A percentile compares a stretch with the other conserved stretches of the same genome.
Evolutionary conservation across 129 eudicot species (phyloP).

Genomic region (Flaveria brownii): DNA sequence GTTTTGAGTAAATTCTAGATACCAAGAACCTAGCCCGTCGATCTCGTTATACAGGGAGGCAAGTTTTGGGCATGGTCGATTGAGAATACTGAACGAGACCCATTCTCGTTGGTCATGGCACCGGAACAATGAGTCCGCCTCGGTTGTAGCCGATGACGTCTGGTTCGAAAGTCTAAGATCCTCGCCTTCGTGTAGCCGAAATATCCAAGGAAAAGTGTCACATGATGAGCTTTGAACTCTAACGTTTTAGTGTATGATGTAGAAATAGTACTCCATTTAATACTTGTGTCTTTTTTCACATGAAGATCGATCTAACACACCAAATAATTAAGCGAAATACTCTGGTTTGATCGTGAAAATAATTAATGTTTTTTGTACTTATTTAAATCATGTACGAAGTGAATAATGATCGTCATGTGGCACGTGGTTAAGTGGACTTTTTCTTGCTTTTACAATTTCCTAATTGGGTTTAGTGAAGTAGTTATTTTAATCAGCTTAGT

Average conservation of each 20-base stretch:
- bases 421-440: too few relatives aligned
- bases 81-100: constrained; percentile 57
- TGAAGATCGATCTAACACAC: not conserved
- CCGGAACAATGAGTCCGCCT: constrained; percentile 57
- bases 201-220: not conserved
- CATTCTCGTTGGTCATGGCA: constrained; percentile 92
- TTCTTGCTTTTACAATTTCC: too few relatives aligned
- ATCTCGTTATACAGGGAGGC: constrained; percentile 60
- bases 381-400: too few relatives aligned
- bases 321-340: too few relatives aligned
- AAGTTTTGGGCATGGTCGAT: constrained; percentile 88
- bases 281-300: not conserved
- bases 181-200: constrained; percentile 31
- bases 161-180: constrained; percentile 63
- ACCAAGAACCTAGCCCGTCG: constrained; percentile 51
- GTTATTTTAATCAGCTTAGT: too few relatives aligned
- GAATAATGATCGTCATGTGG: too few relatives aligned
- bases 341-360: too few relatives aligned
- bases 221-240: constrained; percentile 53
- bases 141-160: constrained; percentile 45
- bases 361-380: not conserved
- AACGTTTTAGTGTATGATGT: not conserved
- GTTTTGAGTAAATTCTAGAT: constrained; percentile 40
- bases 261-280: not conserved
- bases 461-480: too few relatives aligned